These are phyloP conservation scores for Acidiella bohemica DNA, from an alignment of 495 filamentous ascomycete genomes.

Conservation along the genomic window DNA sequence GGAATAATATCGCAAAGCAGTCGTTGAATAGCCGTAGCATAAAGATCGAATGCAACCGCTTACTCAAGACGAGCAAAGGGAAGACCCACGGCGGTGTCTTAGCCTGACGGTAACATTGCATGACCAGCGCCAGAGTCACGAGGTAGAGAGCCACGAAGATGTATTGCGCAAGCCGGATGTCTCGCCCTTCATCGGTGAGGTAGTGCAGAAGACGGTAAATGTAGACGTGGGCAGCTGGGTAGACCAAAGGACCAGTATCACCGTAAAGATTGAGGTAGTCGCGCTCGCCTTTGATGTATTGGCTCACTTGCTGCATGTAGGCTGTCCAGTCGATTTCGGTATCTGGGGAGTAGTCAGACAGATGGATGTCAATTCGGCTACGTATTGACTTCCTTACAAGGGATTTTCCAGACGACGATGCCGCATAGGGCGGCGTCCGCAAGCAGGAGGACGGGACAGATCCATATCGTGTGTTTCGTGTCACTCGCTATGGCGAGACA, in stretches of 20 bases:
- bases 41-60: slow-evolving; percentile 86
- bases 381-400: slow-evolving; percentile 47
- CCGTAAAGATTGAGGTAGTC: slow-evolving; percentile 80
- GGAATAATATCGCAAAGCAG: slow-evolving; percentile 65
- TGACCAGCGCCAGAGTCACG: slow-evolving; percentile 55
- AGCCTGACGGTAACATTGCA: slow-evolving; percentile 67
- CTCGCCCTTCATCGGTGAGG: slow-evolving; percentile 57
- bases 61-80: slow-evolving; percentile 75
- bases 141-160: slow-evolving; percentile 72
- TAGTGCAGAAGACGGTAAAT: slow-evolving; percentile 70
- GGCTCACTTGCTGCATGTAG: slow-evolving; percentile 85
- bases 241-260: slow-evolving; percentile 83
- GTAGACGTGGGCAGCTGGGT: slow-evolving; percentile 87
- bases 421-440: slow-evolving; percentile 59
- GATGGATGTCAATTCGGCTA: neutral
- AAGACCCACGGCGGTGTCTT: slow-evolving; percentile 78
- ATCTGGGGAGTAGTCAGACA: slow-evolving; percentile 40
- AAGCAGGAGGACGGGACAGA: slow-evolving; percentile 54
- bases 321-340: slow-evolving; percentile 97
- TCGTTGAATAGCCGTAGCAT: slow-evolving; percentile 92
- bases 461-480: slow-evolving; percentile 46
- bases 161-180: slow-evolving; percentile 68
- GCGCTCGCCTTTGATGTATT: slow-evolving; percentile 69
- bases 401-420: slow-evolving; percentile 68
- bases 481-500: slow-evolving; percentile 33